Evolutionary conservation across 306 rosid species (phyloP).

Genomic region (Lotus japonicus): DNA sequence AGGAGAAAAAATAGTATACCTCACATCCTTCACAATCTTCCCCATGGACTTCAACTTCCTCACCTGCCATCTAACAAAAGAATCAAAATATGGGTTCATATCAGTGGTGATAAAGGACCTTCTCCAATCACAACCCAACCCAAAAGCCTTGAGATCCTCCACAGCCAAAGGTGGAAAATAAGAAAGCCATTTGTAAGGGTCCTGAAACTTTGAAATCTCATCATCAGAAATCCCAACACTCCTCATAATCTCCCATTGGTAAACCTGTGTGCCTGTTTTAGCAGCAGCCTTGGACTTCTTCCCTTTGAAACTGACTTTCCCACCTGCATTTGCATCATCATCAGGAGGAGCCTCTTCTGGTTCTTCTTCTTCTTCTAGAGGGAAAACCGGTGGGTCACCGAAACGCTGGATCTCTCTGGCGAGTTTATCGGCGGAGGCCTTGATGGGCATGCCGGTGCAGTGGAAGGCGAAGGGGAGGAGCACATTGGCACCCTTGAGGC

Average conservation of each 20-base stretch:
- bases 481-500: slow-evolving; percentile 83
- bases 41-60: slow-evolving; percentile 80
- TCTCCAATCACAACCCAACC: slow-evolving; percentile 94
- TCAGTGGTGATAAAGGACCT: slow-evolving; percentile 79
- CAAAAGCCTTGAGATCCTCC: slow-evolving; percentile 89
- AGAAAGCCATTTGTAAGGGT: slow-evolving; percentile 76
- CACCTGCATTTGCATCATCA: slow-evolving; percentile 12
- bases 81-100: slow-evolving; percentile 65
- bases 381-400: slow-evolving; percentile 75
- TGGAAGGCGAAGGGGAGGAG: slow-evolving; percentile 83
- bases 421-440: slow-evolving; percentile 91
- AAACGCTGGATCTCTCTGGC: slow-evolving; percentile 63
- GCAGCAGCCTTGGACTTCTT: slow-evolving; percentile 83
- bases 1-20: slow-evolving; percentile 76
- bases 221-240: slow-evolving; percentile 75
- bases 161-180: slow-evolving; percentile 83
- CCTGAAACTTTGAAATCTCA: slow-evolving; percentile 62
- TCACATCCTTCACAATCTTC: slow-evolving; percentile 86
- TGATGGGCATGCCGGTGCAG: slow-evolving; percentile 98
- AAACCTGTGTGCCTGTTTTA: slow-evolving; percentile 61
- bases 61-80: slow-evolving; percentile 91
- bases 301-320: slow-evolving; percentile 66
- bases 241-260: slow-evolving; percentile 94
- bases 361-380: slow-evolving; percentile 36
- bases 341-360: slow-evolving; percentile 1